Evolutionary conservation across 805 yeast species (phyloP).

Genomic region (Komagataella phaffii): DNA sequence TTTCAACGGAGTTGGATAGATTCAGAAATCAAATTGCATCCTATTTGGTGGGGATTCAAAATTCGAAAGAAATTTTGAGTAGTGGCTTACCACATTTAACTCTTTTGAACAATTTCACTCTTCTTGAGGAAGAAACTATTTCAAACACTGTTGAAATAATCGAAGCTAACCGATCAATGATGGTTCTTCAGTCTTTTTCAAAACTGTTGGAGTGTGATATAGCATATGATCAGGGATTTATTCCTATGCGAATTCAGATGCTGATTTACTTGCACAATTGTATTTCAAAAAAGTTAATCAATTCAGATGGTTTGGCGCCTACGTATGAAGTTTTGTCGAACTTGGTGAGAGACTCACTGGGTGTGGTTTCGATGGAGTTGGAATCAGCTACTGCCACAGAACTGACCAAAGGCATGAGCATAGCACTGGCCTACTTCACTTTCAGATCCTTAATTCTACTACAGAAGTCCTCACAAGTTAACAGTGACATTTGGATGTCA

Average conservation of each 20-base stretch:
- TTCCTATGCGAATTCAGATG: conserved; percentile 34
- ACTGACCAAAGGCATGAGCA: conserved; percentile 4
- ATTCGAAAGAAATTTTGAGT: conserved; percentile 22
- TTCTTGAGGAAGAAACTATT: conserved; percentile 15
- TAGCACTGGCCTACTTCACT: conserved; percentile 32
- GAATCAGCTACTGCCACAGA: conserved; percentile 9
- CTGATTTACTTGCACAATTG: conserved; percentile 14
- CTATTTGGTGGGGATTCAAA: conserved; percentile 43
- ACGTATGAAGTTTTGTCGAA: conserved; percentile 23
- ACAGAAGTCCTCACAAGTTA: conserved; percentile 7
- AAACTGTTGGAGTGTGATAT: conserved; percentile 51
- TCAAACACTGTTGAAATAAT: conserved; percentile 23
- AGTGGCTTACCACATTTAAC: conserved; percentile 34
- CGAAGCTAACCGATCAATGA: conserved; percentile 49
- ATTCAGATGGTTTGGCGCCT: conserved; percentile 1
- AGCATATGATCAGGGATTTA: conserved; percentile 44
- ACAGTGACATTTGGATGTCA: neutral
- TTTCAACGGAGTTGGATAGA: conserved; percentile 52
- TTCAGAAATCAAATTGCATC: conserved; percentile 48
- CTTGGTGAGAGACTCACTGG: conserved; percentile 29
- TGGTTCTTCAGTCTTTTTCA: conserved; percentile 40
- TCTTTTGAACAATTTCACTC: conserved; percentile 29
- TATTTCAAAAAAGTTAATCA: conserved; percentile 15
- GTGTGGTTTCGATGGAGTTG: conserved; percentile 22
- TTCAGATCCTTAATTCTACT: conserved; percentile 27